Conservation (phyloP, 1,284 basidiomycete genomes). For the Microbotryum scabiosae region DNA sequence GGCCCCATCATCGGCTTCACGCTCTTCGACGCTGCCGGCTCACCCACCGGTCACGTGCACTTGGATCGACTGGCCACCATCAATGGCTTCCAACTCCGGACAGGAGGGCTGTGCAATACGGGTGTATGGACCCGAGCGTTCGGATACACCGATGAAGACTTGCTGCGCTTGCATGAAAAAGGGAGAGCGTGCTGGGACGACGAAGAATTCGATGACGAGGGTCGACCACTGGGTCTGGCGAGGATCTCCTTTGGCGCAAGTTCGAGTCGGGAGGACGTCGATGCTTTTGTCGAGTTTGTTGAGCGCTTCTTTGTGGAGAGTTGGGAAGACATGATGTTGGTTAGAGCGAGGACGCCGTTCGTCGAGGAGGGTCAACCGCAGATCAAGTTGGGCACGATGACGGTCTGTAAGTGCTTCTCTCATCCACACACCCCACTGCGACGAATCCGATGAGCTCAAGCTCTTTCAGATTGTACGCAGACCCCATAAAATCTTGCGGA, state of each 20-base stretch:
- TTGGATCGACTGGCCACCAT: constrained; percentile 24
- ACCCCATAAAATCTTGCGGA: constrained; percentile 31
- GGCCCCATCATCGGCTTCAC: constrained; percentile 26
- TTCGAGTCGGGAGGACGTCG: constrained; percentile 23
- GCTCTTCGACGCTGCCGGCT: constrained; percentile 8
- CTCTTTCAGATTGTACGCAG: too few species aligned
- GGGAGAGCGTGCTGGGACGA: constrained; percentile 27
- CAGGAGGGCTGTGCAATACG: constrained; percentile 76
- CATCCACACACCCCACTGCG: background rate
- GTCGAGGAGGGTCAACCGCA: background rate
- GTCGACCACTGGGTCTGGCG: constrained; percentile 17
- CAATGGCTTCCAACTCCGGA: constrained; percentile 55
- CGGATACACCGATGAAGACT: constrained; percentile 43
- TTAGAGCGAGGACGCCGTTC: background rate
- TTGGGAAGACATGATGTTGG: background rate
- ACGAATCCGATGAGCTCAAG: too few species aligned
- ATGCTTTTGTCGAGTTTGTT: constrained; percentile 18
- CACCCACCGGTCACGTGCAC: constrained; percentile 52
- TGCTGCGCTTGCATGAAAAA: background rate
- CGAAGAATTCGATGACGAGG: constrained; percentile 19
- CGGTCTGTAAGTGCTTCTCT: constrained; percentile 10
- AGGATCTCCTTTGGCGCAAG: constrained; percentile 26
- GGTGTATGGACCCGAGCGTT: constrained; percentile 63
- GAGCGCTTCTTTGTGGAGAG: constrained; percentile 15
- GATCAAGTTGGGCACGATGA: constrained; percentile 8